phyloP scores from a whole-genome alignment of 2,329 filamentous ascomycete genomes.

The Xylaria sp. region DNA sequence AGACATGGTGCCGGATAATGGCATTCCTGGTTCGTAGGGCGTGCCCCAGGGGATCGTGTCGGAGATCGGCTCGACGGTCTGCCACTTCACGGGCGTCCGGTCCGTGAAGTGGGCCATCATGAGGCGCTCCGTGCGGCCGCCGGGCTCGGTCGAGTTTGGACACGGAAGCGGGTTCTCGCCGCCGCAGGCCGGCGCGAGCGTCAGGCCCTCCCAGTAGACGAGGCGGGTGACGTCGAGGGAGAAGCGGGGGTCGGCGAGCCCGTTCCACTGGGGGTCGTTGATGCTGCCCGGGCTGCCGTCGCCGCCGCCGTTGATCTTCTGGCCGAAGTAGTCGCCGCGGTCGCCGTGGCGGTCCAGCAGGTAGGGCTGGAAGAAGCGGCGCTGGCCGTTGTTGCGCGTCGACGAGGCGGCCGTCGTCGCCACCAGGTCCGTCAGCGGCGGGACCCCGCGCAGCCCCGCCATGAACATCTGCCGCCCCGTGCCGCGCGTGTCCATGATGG shows the following conservation, averaged over 20 bases:
- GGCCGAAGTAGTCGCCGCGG: slow-evolving; percentile 47
- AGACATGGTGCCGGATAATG: background rate
- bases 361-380: slow-evolving; percentile 50
- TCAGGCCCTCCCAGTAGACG: slow-evolving; percentile 46
- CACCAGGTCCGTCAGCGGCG: slow-evolving; percentile 45
- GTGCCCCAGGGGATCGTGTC: slow-evolving; percentile 41
- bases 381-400: slow-evolving; percentile 48
- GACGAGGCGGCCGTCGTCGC: slow-evolving; percentile 40
- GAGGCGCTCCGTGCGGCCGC: slow-evolving; percentile 42
- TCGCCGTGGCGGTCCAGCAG: slow-evolving; percentile 49
- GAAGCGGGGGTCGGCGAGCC: slow-evolving; percentile 46
- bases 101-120: slow-evolving; percentile 45
- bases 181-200: slow-evolving; percentile 45
- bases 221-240: slow-evolving; percentile 46
- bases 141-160: slow-evolving; percentile 42
- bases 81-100: slow-evolving; percentile 32
- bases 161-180: slow-evolving; percentile 47
- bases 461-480: slow-evolving; percentile 46
- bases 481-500: slow-evolving; percentile 48
- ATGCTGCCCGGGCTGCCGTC: slow-evolving; percentile 39
- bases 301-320: slow-evolving; percentile 44
- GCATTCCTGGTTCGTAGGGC: slow-evolving; percentile 33
- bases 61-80: slow-evolving; percentile 31
- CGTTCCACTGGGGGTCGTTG: slow-evolving; percentile 54
- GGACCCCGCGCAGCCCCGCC: slow-evolving; percentile 44